These are phyloP conservation scores for Phaseolus lunatus DNA, from an alignment of 306 rosid genomes.

Conservation along the genomic window DNA sequence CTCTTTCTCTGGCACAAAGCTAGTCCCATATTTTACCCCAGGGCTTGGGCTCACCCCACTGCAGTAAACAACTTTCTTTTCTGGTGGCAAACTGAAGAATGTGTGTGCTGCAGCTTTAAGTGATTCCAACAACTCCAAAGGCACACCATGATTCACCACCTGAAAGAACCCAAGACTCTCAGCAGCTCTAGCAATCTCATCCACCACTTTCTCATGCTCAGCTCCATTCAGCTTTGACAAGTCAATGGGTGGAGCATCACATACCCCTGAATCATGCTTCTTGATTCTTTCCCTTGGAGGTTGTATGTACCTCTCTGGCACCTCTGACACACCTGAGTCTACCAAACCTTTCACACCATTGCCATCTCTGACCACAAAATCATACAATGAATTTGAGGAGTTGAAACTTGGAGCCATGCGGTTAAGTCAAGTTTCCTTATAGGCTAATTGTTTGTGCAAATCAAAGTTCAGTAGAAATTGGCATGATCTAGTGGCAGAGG, in stretches of 20 bases:
- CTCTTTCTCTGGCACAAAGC: conserved; percentile 78
- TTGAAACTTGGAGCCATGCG: conserved; percentile 51
- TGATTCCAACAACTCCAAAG: conserved; percentile 55
- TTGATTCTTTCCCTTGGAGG: conserved; percentile 58
- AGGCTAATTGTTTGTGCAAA: neutral
- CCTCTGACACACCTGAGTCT: conserved; percentile 59
- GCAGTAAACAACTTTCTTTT: conserved; percentile 50
- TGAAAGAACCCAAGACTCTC: conserved; percentile 71
- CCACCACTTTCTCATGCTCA: conserved; percentile 54
- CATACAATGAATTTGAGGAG: conserved; percentile 51
- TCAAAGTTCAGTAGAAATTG: neutral
- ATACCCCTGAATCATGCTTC: conserved; percentile 35
- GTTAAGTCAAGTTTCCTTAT: neutral
- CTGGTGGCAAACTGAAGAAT: conserved; percentile 56
- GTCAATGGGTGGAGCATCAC: conserved; percentile 53
- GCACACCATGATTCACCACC: conserved; percentile 69
- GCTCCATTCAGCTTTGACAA: conserved; percentile 60
- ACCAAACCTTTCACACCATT: conserved; percentile 70
- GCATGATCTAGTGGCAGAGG: neutral
- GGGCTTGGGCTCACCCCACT: conserved; percentile 55
- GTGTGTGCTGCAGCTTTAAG: conserved; percentile 57
- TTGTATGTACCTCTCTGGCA: conserved; percentile 67
- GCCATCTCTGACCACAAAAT: conserved; percentile 66
- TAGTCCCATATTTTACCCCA: conserved; percentile 59
- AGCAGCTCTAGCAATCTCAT: conserved; percentile 56